Evolutionary conservation across 495 filamentous ascomycete species (phyloP), one percentile per base, ranked within the genome.

Genomic region (Penicillium chermesinum): DNA sequence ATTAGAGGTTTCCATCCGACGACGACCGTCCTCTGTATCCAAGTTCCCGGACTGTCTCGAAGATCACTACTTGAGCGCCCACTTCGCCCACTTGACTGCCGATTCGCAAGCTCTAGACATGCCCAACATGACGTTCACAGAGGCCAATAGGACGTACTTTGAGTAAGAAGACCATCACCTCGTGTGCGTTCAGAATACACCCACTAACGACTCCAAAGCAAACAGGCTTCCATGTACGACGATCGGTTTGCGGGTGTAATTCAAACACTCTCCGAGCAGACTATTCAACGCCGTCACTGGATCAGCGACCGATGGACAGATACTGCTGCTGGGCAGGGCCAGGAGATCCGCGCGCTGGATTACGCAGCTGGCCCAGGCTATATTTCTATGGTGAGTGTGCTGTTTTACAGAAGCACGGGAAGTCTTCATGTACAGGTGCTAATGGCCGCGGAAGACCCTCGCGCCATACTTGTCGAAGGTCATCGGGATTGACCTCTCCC

Each of bases 281-380:
- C 76, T 64, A 50, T 69, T 19, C 57, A 61, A 7, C 73, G 75
- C 18, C 71, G 80, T 12, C 71, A 75, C 25, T 89, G 85, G 74
- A 76, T 87, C 44, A 82, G 79, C 16, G 74, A 81, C 15, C 71
- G 74, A 46, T 83, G 80, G 76, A 68, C 61, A 12, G 68, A 74
- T 25, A 69, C 65, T 9, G 65, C 56, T 27, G 58, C 49, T 14
- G 58, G 61, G 9, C 57, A 67, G n/a, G 64, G 54, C 36, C 70
- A 72, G 46, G 65, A 76, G 20, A 67, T 86, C 36, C 72, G 75
- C 25, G 57, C 88, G 41, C 67, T 91, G 8, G 87, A 91, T 52
- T 91, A 89, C 64, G 87, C 87, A 38, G 88, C 84, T 49, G 87
- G 87, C 2, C 81, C 85, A 14, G 87, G 86, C 3, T 46, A 73